These are phyloP conservation scores for Aspergillus tubingensis DNA, from an alignment of 2,329 filamentous ascomycete genomes.

Conservation along the genomic window DNA sequence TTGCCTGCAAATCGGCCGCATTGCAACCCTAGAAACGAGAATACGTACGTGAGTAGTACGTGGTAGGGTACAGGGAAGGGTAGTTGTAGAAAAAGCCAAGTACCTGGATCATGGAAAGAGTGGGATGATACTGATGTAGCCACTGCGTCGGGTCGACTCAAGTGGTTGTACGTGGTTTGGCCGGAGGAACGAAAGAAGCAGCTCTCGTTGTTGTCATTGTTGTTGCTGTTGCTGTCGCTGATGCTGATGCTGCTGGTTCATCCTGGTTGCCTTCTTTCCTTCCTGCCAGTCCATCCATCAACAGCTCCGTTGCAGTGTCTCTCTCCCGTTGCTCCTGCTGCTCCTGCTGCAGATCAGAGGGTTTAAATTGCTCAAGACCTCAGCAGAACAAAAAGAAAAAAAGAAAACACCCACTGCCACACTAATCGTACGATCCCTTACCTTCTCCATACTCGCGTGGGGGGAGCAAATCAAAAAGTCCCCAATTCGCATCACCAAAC, in stretches of 20 bases:
- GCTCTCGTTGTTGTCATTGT: not conserved
- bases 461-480: not conserved
- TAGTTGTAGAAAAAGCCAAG: not conserved
- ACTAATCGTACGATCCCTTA: not conserved
- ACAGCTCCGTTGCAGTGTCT: not conserved
- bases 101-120: not conserved
- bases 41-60: not conserved
- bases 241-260: not conserved
- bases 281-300: not conserved
- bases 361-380: constrained; percentile 12
- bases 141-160: not conserved
- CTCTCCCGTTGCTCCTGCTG: not conserved
- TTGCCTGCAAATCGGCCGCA: constrained; percentile 13
- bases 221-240: not conserved
- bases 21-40: constrained; percentile 9
- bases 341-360: constrained; percentile 4
- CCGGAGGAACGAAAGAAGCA: not conserved
- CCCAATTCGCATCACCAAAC: not conserved
- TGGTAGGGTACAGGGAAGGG: not conserved
- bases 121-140: not conserved
- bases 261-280: constrained; percentile 17
- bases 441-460: not conserved
- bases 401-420: not conserved
- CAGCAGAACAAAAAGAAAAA: not conserved
- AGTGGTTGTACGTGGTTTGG: not conserved